phyloP scores from a whole-genome alignment of 2,329 filamentous ascomycete species.

The Xylogone sp. region DNA sequence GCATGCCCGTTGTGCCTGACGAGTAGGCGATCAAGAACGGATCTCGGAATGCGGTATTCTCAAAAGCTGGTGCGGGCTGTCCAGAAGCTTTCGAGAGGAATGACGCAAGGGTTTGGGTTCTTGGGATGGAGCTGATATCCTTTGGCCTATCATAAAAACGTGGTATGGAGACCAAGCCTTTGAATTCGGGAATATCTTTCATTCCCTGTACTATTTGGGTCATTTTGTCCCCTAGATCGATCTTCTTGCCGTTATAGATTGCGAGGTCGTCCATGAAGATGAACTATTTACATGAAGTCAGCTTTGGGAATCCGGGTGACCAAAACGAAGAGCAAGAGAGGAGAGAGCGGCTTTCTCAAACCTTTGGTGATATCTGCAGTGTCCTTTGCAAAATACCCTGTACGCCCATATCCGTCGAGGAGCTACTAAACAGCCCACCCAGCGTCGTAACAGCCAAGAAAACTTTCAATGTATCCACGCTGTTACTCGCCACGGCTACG shows the following conservation, averaged over 20 bases:
- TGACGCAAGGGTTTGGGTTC: constrained; percentile 27
- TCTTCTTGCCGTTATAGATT: constrained; percentile 73
- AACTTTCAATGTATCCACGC: constrained; percentile 68
- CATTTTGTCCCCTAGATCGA: constrained; percentile 73
- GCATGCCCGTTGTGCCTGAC: constrained; percentile 76
- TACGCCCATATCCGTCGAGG: constrained; percentile 79
- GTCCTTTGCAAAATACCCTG: constrained; percentile 73
- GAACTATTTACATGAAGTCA: constrained; percentile 36
- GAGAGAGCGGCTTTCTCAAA: constrained; percentile 21
- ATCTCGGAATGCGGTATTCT: constrained; percentile 44
- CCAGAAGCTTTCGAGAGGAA: constrained; percentile 36
- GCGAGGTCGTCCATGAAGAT: constrained; percentile 82
- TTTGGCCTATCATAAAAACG: constrained; percentile 54
- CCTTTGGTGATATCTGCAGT: constrained; percentile 69
- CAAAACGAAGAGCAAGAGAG: background rate
- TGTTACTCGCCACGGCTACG: constrained; percentile 72
- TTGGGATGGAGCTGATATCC: constrained; percentile 53
- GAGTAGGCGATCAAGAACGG: constrained; percentile 76
- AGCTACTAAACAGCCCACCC: constrained; percentile 72
- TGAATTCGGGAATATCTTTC: constrained; percentile 54
- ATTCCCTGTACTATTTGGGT: constrained; percentile 59
- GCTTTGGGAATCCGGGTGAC: too few species aligned
- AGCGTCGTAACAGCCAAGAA: constrained; percentile 67
- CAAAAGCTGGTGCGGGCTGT: constrained; percentile 14
- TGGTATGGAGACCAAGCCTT: constrained; percentile 61